Evolutionary conservation across 768 basidiomycete species (phyloP).

Genomic region (Xerocomellus intermedius): DNA sequence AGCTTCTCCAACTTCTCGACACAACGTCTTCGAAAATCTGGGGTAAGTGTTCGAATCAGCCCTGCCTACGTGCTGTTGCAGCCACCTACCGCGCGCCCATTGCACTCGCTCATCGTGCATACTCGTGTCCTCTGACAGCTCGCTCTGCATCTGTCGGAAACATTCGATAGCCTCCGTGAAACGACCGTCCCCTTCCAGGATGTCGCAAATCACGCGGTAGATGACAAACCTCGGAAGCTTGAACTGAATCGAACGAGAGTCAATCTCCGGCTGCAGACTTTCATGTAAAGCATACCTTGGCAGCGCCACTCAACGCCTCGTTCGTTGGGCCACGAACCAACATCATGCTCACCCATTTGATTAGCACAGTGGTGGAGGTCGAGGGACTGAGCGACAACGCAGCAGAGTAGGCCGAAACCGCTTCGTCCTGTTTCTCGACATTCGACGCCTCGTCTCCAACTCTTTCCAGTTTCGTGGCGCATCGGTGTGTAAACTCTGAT

Average conservation of each 20-base stretch:
- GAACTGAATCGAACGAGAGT: not conserved
- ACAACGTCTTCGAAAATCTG: constrained; percentile 4
- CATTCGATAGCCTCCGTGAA: not conserved
- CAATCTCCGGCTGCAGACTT: too few species aligned
- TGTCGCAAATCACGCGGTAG: not conserved
- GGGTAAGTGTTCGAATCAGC: not conserved
- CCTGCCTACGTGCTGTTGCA: fast-evolving
- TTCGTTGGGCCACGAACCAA: not conserved
- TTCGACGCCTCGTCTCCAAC: not conserved
- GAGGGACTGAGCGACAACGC: not conserved
- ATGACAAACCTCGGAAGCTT: not conserved
- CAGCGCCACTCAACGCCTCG: not conserved
- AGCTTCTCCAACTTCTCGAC: not conserved
- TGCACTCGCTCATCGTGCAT: not conserved
- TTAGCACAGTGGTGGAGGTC: not conserved
- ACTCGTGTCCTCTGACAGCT: not conserved
- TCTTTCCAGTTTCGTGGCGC: not conserved
- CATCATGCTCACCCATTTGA: not conserved
- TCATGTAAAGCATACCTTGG: not conserved
- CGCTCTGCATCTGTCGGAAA: not conserved
- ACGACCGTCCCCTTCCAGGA: not conserved
- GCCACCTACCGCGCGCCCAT: not conserved
- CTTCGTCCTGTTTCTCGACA: not conserved
- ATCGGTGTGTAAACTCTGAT: not conserved
- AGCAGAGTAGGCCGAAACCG: not conserved